These are phyloP conservation scores for Apiospora koreana DNA, from an alignment of 2,329 filamentous ascomycete genomes.

Conservation along the genomic window DNA sequence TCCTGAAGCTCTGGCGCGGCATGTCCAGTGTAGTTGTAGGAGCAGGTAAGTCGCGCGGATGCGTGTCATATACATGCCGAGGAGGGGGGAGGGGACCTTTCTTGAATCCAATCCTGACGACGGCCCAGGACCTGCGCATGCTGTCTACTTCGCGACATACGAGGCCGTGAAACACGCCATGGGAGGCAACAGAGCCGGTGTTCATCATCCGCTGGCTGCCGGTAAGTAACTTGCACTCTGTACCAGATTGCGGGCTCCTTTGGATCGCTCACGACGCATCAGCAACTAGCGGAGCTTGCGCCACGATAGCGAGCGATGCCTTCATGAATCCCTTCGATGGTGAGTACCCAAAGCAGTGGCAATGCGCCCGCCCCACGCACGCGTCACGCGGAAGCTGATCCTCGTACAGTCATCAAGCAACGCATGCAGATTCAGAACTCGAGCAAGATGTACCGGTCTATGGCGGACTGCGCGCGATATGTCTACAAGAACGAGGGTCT, in stretches of 20 bases:
- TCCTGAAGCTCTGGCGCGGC: conserved; percentile 91
- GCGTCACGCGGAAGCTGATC: neutral
- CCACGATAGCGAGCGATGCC: conserved; percentile 95
- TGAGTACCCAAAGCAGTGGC: conserved; percentile 44
- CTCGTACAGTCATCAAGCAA: conserved; percentile 85
- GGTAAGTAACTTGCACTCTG: conserved; percentile 54
- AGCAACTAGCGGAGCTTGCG: conserved; percentile 92
- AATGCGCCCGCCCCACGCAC: neutral
- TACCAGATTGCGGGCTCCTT: neutral
- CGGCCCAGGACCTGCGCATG: conserved; percentile 81
- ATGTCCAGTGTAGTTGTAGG: conserved; percentile 95
- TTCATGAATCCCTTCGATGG: conserved; percentile 99
- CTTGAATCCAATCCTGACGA: neutral
- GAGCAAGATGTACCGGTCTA: conserved; percentile 79
- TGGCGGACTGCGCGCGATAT: conserved; percentile 82
- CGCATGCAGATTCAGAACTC: conserved; percentile 98
- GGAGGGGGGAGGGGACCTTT: neutral
- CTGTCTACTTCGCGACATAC: conserved; percentile 98
- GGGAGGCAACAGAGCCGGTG: conserved; percentile 84
- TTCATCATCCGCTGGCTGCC: conserved; percentile 90
- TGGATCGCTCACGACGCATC: conserved; percentile 16
- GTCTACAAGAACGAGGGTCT: conserved; percentile 88
- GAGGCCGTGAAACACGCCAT: conserved; percentile 96
- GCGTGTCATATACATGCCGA: neutral
- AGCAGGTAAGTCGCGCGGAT: conserved; percentile 65